Evolutionary conservation across 2,329 filamentous ascomycete species (phyloP), one percentile per base, ranked within the genome.

Genomic region (Malbranchea zuffiana): DNA sequence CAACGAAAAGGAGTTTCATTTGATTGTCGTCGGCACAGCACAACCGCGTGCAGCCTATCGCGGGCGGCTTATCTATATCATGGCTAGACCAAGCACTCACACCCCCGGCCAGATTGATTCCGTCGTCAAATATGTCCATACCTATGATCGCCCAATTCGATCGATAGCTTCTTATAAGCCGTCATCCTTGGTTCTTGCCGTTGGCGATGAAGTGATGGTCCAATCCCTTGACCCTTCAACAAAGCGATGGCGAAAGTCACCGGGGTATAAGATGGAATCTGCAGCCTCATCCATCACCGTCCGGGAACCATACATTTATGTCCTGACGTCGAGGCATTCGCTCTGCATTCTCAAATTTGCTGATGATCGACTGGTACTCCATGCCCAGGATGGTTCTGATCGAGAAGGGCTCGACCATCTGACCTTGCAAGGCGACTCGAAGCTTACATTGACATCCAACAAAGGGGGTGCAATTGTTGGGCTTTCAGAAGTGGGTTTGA

Each of bases 271-370:
- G 7, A 49, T 72, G 5, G 61, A 66, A 3, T 74, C 70, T 3
- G 54, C 63, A 2, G 71, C 65, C 3, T 55, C 70, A 5, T 61
- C 68, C 5, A 59, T 77, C 27, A 68, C 67, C 1, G 60, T 67
- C 10, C 54, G 59, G 6, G 54, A 56, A 2, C 55, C 60, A 1
- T 61, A 64, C 16, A 62, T 78, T 18, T 68, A 72, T 42, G 59
- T 76, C 31, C 69, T 72, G 1, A 77, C 72, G 1, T 53, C 62
- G 2, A 54, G 59, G 25, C 68, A 77, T 43, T 76, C 72, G 0
- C 59, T 75, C 7, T 53, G 70, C 19, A 60, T 67, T 15, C 63
- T 69, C 24, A 53, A 63, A 40, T 50, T 69, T 6, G 44, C 48
- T 40, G 32, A 57, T n/a, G 50, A 54, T 10, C 53, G 52, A 10